Conservation (phyloP, 2,329 filamentous ascomycete species). For the Penicillium sp. region DNA sequence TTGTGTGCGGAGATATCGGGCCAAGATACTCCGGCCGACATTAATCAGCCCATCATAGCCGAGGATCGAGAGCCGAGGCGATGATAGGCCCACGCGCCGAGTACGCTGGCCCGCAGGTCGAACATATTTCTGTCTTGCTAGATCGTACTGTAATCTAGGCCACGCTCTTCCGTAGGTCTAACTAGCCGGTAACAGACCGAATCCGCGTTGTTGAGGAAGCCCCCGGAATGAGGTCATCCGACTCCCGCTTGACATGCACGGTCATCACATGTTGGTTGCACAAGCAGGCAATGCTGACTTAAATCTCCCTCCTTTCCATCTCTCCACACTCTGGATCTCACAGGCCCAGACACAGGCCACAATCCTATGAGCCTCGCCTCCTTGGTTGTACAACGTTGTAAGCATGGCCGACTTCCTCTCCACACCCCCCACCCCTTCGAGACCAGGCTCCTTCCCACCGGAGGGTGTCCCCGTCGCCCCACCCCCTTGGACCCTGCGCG, state of each 20-base stretch:
- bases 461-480: conserved; percentile 4
- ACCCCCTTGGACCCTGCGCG: conserved; percentile 6
- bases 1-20: neutral
- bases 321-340: neutral
- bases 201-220: too few relatives aligned
- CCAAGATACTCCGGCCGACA: neutral
- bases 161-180: too few relatives aligned
- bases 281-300: neutral
- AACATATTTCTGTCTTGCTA: too few relatives aligned
- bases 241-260: too few relatives aligned
- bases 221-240: neutral
- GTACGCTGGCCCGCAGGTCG: neutral
- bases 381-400: neutral
- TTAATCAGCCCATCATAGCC: neutral
- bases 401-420: neutral
- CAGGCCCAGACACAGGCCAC: too few relatives aligned
- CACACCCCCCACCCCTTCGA: neutral
- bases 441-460: conserved; percentile 3
- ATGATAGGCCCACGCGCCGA: neutral
- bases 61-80: conserved; percentile 2
- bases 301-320: neutral
- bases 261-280: neutral
- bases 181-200: too few relatives aligned
- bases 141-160: too few relatives aligned
- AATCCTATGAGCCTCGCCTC: neutral